These are phyloP conservation scores for Plasmodium berghei DNA, from an alignment of 169 alveolate species.

Conservation along the genomic window DNA sequence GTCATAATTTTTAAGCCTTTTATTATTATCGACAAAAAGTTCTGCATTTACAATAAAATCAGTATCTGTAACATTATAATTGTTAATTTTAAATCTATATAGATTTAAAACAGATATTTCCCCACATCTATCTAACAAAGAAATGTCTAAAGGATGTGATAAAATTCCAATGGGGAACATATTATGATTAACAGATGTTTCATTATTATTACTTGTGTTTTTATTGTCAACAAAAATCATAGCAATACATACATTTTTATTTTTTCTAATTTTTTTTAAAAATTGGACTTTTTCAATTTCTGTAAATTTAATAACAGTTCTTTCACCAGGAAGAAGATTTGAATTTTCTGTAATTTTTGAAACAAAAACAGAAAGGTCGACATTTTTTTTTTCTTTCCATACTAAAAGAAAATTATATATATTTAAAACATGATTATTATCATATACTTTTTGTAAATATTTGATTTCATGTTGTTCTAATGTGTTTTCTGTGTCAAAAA, in stretches of 20 bases:
- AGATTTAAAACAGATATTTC: slow-evolving; percentile 74
- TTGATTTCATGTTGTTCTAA: slow-evolving; percentile 59
- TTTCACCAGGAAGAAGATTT: slow-evolving; percentile 58
- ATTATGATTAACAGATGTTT: slow-evolving; percentile 44
- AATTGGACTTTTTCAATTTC: slow-evolving; percentile 63
- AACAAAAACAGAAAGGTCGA: slow-evolving; percentile 64
- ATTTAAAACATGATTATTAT: slow-evolving; percentile 63
- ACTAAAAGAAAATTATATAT: slow-evolving; percentile 54
- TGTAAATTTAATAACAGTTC: slow-evolving; percentile 67
- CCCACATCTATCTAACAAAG: slow-evolving; percentile 55
- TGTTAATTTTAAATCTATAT: slow-evolving; percentile 58
- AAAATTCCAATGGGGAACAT: slow-evolving; percentile 58
- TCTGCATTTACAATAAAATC: slow-evolving; percentile 56
- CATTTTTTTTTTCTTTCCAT: slow-evolving; percentile 62
- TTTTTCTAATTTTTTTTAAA: slow-evolving; percentile 62
- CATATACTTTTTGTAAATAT: slow-evolving; percentile 50
- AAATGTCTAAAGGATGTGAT: slow-evolving; percentile 62
- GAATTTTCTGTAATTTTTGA: slow-evolving; percentile 64
- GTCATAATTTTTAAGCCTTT: slow-evolving; percentile 38
- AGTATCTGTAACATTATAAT: slow-evolving; percentile 39
- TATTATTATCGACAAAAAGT: slow-evolving; percentile 41
- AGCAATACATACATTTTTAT: slow-evolving; percentile 69
- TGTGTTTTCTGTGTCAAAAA: slow-evolving; percentile 58
- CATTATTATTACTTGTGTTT: slow-evolving; percentile 4
- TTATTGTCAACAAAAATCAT: slow-evolving; percentile 71